Conservation (phyloP, 371 early-diverging fungal genomes). For the Mortierella sp. region DNA sequence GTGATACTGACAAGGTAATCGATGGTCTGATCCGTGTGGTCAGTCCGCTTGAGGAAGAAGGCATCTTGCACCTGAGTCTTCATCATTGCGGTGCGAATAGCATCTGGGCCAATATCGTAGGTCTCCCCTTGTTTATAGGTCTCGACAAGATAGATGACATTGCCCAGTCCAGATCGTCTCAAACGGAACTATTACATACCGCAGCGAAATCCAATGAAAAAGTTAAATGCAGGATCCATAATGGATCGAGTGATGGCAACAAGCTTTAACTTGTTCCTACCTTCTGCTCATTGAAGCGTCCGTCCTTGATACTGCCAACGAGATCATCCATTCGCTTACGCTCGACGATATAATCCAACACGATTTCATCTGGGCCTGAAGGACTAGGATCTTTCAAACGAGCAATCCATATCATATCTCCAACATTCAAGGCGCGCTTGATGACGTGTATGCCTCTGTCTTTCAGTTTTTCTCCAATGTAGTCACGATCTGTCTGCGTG, state of each 20-base stretch:
- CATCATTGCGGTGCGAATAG: slow-evolving; percentile 75
- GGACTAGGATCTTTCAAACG: slow-evolving; percentile 51
- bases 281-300: slow-evolving; percentile 97
- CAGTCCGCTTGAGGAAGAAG: slow-evolving; percentile 82
- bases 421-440: slow-evolving; percentile 79
- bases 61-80: slow-evolving; percentile 76
- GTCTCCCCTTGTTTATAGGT: slow-evolving; percentile 67
- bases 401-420: slow-evolving; percentile 94
- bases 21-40: slow-evolving; percentile 78
- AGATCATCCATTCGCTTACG: slow-evolving; percentile 96
- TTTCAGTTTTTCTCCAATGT: slow-evolving; percentile 74
- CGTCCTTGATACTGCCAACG: slow-evolving; percentile 92
- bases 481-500: slow-evolving; percentile 72
- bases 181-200: slow-evolving; percentile 71
- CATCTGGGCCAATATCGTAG: slow-evolving; percentile 64
- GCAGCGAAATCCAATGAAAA: not conserved
- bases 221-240: not conserved
- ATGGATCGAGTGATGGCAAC: not conserved
- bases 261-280: slow-evolving; percentile 31
- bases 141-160: slow-evolving; percentile 90
- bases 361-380: slow-evolving; percentile 69
- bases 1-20: slow-evolving; percentile 77
- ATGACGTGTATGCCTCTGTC: slow-evolving; percentile 64
- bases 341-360: slow-evolving; percentile 90
- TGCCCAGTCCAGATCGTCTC: slow-evolving; percentile 68